Conservation (phyloP, 495 filamentous ascomycete species). For the Platismatia glauca region DNA sequence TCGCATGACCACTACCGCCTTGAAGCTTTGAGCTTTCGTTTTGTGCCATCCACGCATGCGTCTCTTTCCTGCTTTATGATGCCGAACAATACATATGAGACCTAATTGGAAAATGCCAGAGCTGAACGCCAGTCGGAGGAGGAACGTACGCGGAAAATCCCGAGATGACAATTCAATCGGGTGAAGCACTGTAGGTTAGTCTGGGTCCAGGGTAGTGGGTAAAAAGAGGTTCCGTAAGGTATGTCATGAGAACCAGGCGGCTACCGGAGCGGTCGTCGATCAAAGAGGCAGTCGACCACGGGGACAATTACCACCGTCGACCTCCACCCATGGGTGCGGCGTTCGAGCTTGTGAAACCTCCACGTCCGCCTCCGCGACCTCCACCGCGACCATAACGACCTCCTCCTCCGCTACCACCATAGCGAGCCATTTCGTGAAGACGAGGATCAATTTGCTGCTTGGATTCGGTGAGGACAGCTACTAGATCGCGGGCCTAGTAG, state of each 20-base stretch:
- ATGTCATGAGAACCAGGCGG: neutral
- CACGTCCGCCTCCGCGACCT: conserved; percentile 55
- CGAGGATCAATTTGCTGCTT: conserved; percentile 98
- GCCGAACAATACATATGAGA: neutral
- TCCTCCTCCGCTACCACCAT: conserved; percentile 77
- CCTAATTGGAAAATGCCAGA: conserved; percentile 5
- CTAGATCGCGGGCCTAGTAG: conserved; percentile 79
- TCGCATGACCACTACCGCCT: neutral
- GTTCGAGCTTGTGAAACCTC: conserved; percentile 56
- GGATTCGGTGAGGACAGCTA: conserved; percentile 83
- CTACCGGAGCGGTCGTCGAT: neutral
- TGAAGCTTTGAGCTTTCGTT: neutral
- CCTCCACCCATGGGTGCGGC: conserved; percentile 51
- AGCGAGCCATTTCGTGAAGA: conserved; percentile 91
- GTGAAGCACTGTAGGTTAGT: neutral
- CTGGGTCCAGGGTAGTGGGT: neutral
- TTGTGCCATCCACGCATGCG: neutral
- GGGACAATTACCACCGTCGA: conserved; percentile 48
- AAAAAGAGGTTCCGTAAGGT: neutral
- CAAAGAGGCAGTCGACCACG: conserved; percentile 1
- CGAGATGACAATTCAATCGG: neutral
- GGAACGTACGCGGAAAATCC: neutral
- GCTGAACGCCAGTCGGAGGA: conserved; percentile 5
- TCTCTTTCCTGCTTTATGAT: neutral
- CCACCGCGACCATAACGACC: conserved; percentile 53